These are phyloP conservation scores for Auricularia auricula-judae DNA, from an alignment of 768 basidiomycete genomes.

Conservation along the genomic window DNA sequence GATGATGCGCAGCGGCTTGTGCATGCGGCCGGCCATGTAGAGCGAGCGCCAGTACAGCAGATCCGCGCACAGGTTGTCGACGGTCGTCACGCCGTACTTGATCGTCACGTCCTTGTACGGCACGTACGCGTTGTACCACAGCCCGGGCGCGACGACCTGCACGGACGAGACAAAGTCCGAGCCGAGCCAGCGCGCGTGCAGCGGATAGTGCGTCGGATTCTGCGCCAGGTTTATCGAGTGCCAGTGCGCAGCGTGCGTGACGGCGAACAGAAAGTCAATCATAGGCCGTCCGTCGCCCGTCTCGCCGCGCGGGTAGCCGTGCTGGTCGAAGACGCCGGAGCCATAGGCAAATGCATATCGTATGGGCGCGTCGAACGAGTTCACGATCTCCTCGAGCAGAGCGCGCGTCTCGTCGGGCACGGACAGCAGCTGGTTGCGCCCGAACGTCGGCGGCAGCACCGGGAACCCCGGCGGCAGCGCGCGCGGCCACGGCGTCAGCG, in stretches of 20 bases:
- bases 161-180: constrained; percentile 69
- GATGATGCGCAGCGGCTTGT: constrained; percentile 92
- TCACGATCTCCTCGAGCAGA: constrained; percentile 69
- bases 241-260: constrained; percentile 86
- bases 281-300: constrained; percentile 43
- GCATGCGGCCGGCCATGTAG: constrained; percentile 92
- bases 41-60: constrained; percentile 87
- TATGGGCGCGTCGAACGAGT: constrained; percentile 78
- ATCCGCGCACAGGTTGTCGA: constrained; percentile 82
- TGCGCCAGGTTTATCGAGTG: constrained; percentile 77
- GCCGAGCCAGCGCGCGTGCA: constrained; percentile 78
- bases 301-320: constrained; percentile 43
- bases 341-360: constrained; percentile 98
- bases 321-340: constrained; percentile 90
- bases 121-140: constrained; percentile 95
- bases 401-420: constrained; percentile 73
- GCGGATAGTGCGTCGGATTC: constrained; percentile 81
- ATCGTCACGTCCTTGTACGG: constrained; percentile 65
- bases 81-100: constrained; percentile 93
- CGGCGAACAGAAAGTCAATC: constrained; percentile 96
- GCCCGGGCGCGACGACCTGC: constrained; percentile 68
- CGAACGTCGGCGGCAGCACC: constrained; percentile 58
- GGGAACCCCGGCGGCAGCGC: constrained; percentile 22
- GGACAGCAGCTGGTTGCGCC: constrained; percentile 69
- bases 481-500: neutral